Percentiles rank a stretch among this genome's conserved stretches.
phyloP scores from a whole-genome alignment of 2,329 filamentous ascomycete species.

The Aureobasidium musti region DNA sequence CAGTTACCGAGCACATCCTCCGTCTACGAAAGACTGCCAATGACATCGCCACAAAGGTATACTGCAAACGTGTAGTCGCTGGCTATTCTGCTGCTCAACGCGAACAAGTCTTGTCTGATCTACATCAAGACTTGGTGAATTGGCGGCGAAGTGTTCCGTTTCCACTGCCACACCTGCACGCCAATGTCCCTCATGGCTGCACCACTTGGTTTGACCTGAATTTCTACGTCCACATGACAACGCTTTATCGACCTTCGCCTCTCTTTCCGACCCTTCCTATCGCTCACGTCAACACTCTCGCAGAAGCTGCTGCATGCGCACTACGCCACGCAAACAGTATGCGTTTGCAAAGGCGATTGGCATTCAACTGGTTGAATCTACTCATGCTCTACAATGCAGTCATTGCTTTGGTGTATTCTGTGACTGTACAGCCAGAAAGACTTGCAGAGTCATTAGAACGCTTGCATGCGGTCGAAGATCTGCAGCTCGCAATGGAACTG shows the following conservation, averaged over 20 bases:
- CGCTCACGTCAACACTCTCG: constrained; percentile 42
- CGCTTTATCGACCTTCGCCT: constrained; percentile 51
- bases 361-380: constrained; percentile 50
- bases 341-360: constrained; percentile 46
- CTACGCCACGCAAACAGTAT: constrained; percentile 48
- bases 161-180: constrained; percentile 32
- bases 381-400: constrained; percentile 48
- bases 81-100: constrained; percentile 21
- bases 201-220: constrained; percentile 54
- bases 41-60: constrained; percentile 46
- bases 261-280: constrained; percentile 45
- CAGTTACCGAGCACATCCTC: constrained; percentile 49
- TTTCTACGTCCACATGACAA: constrained; percentile 51
- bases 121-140: constrained; percentile 48
- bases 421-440: constrained; percentile 45
- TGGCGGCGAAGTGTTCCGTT: constrained; percentile 45
- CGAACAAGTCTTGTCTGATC: constrained; percentile 36
- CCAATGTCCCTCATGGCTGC: constrained; percentile 47
- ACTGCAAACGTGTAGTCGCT: constrained; percentile 39
- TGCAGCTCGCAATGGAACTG: constrained; percentile 31
- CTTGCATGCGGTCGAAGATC: constrained; percentile 31
- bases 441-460: constrained; percentile 30
- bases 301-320: constrained; percentile 47
- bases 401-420: constrained; percentile 50
- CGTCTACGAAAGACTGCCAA: constrained; percentile 47